Evolutionary conservation across 208 protist genomes (phyloP), one percentile per base, ranked within the genome.

Genomic region (Trypanosoma brucei): DNA sequence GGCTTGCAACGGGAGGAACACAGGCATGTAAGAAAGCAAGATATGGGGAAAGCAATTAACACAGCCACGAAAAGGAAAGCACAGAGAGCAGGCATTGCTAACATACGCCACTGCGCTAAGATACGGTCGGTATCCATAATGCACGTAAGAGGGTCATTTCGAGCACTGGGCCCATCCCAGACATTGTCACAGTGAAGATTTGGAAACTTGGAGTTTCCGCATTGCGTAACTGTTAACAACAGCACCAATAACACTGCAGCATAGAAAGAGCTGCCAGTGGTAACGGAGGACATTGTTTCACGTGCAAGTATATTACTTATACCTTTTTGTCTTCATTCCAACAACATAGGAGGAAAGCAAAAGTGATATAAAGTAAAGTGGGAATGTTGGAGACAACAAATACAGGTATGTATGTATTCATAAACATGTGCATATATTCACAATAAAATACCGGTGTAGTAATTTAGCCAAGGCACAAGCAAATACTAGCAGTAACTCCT

Each of bases 161-260:
- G 42, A 13, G 38, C 44, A 6, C 68, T 83, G 0, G 87, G 70
- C n/a, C 72, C 82, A 3, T 35, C 61, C 87, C 87, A 93, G 13
- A 87, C 79, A 31, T 70, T 83, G 53, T 91, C 69, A 46, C 87
- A 93, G 55, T 80, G 75, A n/a, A 93, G 59, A 3, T 30, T 38
- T 2, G 14, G 1, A 6, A 52, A 40, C 3, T 51, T 54, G 8
- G 40, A 60, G 0, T 31, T 45, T 54, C 14, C 9, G 2, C 65
- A 61, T 31, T 70, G 69, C 11, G 49, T 49, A 34, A 55, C 37
- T 14, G 73, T 40, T 35, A 55, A 65, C 45, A 82, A 49, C 52
- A 78, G 37, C 3, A 62, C 65, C 30, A 69, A 40, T 48, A 73
- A 68, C 33, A 75, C 53, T 51, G 60, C 44, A 33, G 42, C 2